Evolutionary conservation across 495 filamentous ascomycete species (phyloP), one percentile per base, ranked within the genome.

Genomic region (Trichoderma gamsii): DNA sequence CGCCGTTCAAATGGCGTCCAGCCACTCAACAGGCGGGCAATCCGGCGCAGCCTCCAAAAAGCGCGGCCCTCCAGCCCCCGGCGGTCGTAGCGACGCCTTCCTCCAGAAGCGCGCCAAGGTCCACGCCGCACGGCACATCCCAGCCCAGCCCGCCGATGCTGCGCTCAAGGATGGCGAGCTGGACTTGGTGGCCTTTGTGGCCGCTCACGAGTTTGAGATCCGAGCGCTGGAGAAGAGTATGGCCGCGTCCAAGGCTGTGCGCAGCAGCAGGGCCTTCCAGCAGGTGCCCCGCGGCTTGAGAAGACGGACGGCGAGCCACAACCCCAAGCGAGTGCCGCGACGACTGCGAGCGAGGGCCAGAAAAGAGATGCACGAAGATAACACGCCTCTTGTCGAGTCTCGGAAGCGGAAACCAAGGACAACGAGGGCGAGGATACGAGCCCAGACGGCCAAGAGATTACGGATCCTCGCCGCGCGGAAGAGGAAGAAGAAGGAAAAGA

Each of bases 301-400:
- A 63, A 82, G 95, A 67, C 83, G 95, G 70, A 96, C 95, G 0
- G 95, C 93, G 25, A 96, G 92, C 76, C 95, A 99, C 76, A 97
- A 98, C 86, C 89, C 90, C 56, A 96, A 96, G 78, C 85, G 88
- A 66, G 89, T 99, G n/a, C 95, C 95, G 32, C 90, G 87, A 72
- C 81, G 90, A 70, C 79, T 99, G 71, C 84, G 88, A 68, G 79
- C 73, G 32, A 82, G 90, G 72, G 92, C 91, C 2, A 85, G 79
- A 71, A 84, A 83, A 73, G 95, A 99, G 84, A 94, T 96, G 90
- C 79, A 80, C 66, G 91, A 93, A 66, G 95, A 97, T 73, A 97
- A 99, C 68, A 97, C 95, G 0, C 93, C 95, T 1, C 93, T 88
- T 0, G 86, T 93, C 16, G 90, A 85, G 32, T 80, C 89, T 4